Conservation (phyloP, 495 filamentous ascomycete genomes). For the Margaritispora aquatica region DNA sequence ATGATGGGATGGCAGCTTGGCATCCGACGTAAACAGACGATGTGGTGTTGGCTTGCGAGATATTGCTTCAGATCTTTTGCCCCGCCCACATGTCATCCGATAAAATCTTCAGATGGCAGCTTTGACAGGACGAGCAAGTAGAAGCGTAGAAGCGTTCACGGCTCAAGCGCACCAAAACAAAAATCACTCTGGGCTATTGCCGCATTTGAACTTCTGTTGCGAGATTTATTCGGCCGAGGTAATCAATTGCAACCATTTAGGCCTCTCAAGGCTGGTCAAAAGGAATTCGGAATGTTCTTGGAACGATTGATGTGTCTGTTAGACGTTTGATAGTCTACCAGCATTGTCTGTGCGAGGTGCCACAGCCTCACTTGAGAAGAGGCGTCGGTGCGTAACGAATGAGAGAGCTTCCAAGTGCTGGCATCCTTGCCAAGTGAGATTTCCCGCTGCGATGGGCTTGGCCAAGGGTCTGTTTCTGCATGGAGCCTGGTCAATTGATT, state of each 20-base stretch:
- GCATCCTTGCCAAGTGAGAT: background rate
- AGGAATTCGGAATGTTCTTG: constrained; percentile 6
- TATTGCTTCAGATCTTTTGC: background rate
- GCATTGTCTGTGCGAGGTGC: background rate
- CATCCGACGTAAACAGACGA: background rate
- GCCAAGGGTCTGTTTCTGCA: constrained; percentile 1
- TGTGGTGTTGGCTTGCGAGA: background rate
- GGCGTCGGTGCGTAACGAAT: background rate
- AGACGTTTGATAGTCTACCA: background rate
- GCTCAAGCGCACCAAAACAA: background rate
- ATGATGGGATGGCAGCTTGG: background rate
- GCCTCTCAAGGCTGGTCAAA: background rate
- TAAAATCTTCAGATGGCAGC: background rate
- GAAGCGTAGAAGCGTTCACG: background rate
- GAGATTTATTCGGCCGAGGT: background rate
- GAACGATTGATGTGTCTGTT: constrained; percentile 2
- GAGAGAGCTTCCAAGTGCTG: background rate
- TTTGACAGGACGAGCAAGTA: background rate
- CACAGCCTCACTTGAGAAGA: background rate
- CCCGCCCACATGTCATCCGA: background rate
- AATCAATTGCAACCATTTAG: background rate
- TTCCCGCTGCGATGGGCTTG: background rate
- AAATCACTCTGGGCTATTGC: background rate
- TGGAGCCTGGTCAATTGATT: constrained; percentile 1
- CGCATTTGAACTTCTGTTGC: background rate